These are phyloP conservation scores for Globisporangium sylvaticum DNA, from an alignment of 352 stramenopile genomes.

Conservation along the genomic window DNA sequence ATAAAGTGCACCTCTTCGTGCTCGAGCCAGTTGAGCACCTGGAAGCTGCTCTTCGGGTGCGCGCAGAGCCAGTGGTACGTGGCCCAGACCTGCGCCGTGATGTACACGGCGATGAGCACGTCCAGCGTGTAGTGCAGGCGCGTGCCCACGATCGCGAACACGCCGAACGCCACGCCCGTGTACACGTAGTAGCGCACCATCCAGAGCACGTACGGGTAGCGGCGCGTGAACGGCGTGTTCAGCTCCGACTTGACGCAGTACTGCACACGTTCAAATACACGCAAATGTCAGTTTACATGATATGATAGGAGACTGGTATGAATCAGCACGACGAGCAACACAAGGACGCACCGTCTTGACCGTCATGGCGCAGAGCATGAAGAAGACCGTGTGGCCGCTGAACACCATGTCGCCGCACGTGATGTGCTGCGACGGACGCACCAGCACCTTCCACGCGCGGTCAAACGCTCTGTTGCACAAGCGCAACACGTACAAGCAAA, in stretches of 20 bases:
- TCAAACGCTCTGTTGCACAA: conserved; percentile 52
- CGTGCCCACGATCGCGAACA: conserved; percentile 85
- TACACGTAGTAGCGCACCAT: conserved; percentile 83
- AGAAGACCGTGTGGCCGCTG: conserved; percentile 83
- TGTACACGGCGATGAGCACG: conserved; percentile 85
- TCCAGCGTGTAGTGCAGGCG: conserved; percentile 86
- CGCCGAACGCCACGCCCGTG: conserved; percentile 46
- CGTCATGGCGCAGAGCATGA: conserved; percentile 82
- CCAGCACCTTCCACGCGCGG: conserved; percentile 81
- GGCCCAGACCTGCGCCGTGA: conserved; percentile 80
- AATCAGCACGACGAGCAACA: not conserved
- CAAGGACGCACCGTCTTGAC: conserved; percentile 28
- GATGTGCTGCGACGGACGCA: conserved; percentile 82
- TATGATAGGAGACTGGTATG: not conserved
- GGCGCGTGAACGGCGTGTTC: conserved; percentile 83
- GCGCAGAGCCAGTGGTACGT: conserved; percentile 81
- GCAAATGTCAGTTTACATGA: not conserved
- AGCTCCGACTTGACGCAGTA: conserved; percentile 67
- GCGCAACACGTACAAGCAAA: not conserved
- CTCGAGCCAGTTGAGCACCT: conserved; percentile 78
- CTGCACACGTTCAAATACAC: not conserved
- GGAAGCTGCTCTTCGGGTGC: conserved; percentile 55
- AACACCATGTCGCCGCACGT: conserved; percentile 90
- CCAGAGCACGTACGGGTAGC: conserved; percentile 66
- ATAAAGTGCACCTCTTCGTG: conserved; percentile 79